Conservation (phyloP, 805 yeast species). For the Candida nanaspora region DNA sequence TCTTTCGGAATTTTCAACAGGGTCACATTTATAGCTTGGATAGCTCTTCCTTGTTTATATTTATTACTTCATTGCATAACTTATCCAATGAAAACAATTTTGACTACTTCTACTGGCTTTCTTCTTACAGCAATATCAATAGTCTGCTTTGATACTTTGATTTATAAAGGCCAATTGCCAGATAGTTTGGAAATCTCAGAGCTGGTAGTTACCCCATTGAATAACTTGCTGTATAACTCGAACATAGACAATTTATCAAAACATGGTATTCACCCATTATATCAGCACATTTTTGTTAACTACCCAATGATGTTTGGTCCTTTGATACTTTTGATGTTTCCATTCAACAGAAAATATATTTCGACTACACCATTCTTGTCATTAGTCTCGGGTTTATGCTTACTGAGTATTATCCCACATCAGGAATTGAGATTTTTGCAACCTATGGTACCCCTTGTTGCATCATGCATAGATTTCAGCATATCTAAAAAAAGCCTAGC, state of each 20-base stretch:
- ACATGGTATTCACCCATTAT: constrained; percentile 82
- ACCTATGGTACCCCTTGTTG: constrained; percentile 69
- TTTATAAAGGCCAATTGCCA: constrained; percentile 13
- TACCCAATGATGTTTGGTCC: constrained; percentile 85
- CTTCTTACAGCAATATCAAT: constrained; percentile 26
- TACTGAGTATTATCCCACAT: constrained; percentile 74
- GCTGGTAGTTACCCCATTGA: constrained; percentile 63
- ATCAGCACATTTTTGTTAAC: constrained; percentile 68
- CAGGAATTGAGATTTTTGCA: constrained; percentile 87
- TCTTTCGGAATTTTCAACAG: constrained; percentile 78
- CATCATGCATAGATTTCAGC: constrained; percentile 41
- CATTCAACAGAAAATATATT: constrained; percentile 32
- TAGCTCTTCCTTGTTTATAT: constrained; percentile 53
- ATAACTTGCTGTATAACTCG: constrained; percentile 69
- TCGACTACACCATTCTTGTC: constrained; percentile 52
- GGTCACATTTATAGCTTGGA: constrained; percentile 72
- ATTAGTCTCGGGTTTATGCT: constrained; percentile 50
- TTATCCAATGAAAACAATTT: constrained; percentile 24
- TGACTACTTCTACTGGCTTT: constrained; percentile 30
- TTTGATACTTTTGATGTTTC: constrained; percentile 37
- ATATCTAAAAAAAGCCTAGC: constrained; percentile 9
- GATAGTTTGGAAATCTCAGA: constrained; percentile 5
- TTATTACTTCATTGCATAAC: constrained; percentile 35
- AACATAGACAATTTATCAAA: constrained; percentile 46
- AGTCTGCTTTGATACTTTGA: constrained; percentile 48